Evolutionary conservation across 352 stramenopile genomes (phyloP), one percentile per base, ranked within the genome.

Genomic region (Pythium biforme): DNA sequence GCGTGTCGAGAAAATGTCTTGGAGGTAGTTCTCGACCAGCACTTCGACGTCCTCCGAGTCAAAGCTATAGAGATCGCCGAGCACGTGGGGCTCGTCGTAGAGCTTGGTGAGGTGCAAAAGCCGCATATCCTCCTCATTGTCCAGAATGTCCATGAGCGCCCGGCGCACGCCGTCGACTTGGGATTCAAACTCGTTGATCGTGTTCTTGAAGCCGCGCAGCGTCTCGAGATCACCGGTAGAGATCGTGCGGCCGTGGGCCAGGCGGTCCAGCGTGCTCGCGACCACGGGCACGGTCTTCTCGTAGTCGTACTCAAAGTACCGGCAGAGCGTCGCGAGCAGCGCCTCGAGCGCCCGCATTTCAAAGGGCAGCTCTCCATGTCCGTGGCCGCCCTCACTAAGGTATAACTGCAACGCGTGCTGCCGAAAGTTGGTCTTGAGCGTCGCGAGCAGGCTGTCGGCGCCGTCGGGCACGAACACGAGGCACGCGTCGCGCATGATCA

Each of bases 1-100:
- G 23, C 81, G 79, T 11, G 79, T 92, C 25, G 83, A 87, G 55
- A 89, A 87, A 34, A 92, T 92, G 34, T 92, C 82, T 69, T 89
- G 79, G 6, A 91, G 65, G 39, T 91, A 91, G 47, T 83, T 88
- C 59, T 91, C 79, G 46, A 91, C 77, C 33, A 90, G 48, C 25
- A 85, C 77, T 75, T 90, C 81, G 23, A 80, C 81, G 67, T 89
- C 79, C 57, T 90, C 81, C 12, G 79, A 87, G 62, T 90, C 81
- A 8, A 86, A 87, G 48, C 76, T 85, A 47, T 74, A 88, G 29
- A 87, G 47, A 26, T 87, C 75, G 17, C 58, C 67, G 8, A 86
- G 52, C 12, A 87, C 59, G 31, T 69, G 70, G 10, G 82, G 74
- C 17, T 88, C 77, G 50, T 78, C 70, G 59, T 88, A 52, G 11